Conservation (phyloP, 2,329 filamentous ascomycete species). For the Apiospora phragmitis region DNA sequence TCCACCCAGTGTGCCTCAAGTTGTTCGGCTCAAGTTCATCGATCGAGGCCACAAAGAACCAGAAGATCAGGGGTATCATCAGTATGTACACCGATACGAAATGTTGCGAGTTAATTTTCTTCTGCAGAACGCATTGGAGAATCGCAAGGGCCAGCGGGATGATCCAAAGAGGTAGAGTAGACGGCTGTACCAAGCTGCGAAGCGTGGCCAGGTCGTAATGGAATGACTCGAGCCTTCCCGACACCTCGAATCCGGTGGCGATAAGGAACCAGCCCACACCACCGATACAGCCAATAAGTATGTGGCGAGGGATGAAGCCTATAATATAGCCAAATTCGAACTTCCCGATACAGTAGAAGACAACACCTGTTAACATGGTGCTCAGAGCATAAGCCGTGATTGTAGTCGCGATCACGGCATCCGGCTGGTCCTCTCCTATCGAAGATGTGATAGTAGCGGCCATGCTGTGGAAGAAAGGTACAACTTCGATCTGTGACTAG, state of each 20-base stretch:
- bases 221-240: conserved; percentile 82
- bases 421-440: conserved; percentile 77
- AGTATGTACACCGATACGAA: conserved; percentile 88
- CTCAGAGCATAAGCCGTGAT: conserved; percentile 90
- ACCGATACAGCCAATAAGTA: conserved; percentile 94
- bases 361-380: conserved; percentile 83
- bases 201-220: conserved; percentile 79
- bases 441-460: conserved; percentile 79
- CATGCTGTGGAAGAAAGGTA: conserved; percentile 99
- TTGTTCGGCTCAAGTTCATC: conserved; percentile 66
- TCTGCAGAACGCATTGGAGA: conserved; percentile 73
- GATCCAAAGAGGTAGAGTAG: conserved; percentile 81
- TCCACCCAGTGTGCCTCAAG: conserved; percentile 78
- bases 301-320: conserved; percentile 95
- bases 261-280: conserved; percentile 95
- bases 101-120: conserved; percentile 77
- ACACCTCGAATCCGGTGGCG: conserved; percentile 90
- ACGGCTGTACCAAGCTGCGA: conserved; percentile 68
- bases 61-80: conserved; percentile 73
- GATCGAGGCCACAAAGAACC: conserved; percentile 71
- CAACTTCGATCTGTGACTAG: conserved; percentile 78
- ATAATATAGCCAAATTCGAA: conserved; percentile 90
- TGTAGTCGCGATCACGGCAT: conserved; percentile 89
- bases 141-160: conserved; percentile 77
- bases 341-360: conserved; percentile 88